These are phyloP conservation scores for Blastobotrys ciferrii DNA, from an alignment of 1,139 yeast genomes.

Conservation along the genomic window DNA sequence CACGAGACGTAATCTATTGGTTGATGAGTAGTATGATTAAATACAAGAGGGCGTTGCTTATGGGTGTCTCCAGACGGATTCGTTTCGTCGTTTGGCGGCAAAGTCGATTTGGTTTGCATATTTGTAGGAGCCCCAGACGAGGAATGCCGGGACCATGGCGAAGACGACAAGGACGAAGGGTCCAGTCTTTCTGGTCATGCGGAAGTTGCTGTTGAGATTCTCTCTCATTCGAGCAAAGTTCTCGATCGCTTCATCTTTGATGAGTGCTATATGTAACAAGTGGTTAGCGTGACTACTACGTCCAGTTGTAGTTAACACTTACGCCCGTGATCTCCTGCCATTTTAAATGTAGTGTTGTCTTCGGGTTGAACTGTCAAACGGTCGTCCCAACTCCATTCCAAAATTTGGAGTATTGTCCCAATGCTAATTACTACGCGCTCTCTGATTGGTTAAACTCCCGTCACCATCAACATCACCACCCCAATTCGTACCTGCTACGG, in stretches of 20 bases:
- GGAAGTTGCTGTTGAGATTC: slow-evolving; percentile 34
- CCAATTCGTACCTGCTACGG: no score
- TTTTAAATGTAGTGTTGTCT: slow-evolving; percentile 11
- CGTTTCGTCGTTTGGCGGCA: slow-evolving; percentile 33
- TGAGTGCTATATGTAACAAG: slow-evolving; percentile 33
- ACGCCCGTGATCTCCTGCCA: slow-evolving; percentile 24
- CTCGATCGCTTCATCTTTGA: slow-evolving; percentile 38
- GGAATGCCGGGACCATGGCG: slow-evolving; percentile 36
- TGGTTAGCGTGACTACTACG: slow-evolving; percentile 9
- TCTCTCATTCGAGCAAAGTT: slow-evolving; percentile 34
- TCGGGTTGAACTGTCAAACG: neutral
- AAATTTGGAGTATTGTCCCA: neutral
- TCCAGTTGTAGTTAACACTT: slow-evolving; percentile 1
- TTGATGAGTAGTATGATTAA: neutral
- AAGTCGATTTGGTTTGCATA: slow-evolving; percentile 30
- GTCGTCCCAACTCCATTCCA: neutral
- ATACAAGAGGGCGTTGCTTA: slow-evolving; percentile 1
- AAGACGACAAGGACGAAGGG: slow-evolving; percentile 33
- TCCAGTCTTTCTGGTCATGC: slow-evolving; percentile 34
- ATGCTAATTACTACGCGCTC: neutral
- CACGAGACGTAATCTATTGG: no score
- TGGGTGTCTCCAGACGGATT: slow-evolving; percentile 30
- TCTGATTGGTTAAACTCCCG: neutral
- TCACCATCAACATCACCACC: no score
- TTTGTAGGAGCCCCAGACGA: slow-evolving; percentile 33